Conservation (phyloP, 768 basidiomycete genomes). For the Boletus tomentosulus region DNA sequence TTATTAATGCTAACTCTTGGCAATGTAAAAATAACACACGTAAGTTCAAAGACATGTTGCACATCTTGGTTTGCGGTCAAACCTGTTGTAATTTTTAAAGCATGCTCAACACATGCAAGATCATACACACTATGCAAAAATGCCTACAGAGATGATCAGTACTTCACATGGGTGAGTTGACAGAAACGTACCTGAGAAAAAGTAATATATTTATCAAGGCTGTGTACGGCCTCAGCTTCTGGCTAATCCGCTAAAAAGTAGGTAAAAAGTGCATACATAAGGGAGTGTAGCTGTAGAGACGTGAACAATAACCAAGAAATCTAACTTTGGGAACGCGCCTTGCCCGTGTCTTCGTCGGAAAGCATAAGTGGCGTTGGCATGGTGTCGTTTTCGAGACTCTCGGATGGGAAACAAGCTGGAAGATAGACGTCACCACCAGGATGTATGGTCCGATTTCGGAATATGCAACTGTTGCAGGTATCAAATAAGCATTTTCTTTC, state of each 20-base stretch:
- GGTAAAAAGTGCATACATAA: constrained; percentile 42
- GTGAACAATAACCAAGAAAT: background rate
- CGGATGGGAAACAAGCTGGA: constrained; percentile 50
- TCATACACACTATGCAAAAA: constrained; percentile 19
- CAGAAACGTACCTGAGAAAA: constrained; percentile 23
- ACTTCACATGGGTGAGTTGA: constrained; percentile 35
- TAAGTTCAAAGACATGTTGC: constrained; percentile 22
- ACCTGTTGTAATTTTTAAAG: background rate
- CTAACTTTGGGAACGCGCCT: constrained; percentile 31
- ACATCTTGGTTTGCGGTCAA: constrained; percentile 22
- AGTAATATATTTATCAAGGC: constrained; percentile 28
- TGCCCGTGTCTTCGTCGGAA: constrained; percentile 43
- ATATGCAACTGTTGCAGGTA: constrained; percentile 39
- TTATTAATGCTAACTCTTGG: constrained; percentile 13
- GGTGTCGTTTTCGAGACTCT: constrained; percentile 19
- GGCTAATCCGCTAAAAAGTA: background rate
- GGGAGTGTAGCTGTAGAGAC: constrained; percentile 45
- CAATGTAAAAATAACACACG: background rate
- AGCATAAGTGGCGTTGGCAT: constrained; percentile 29
- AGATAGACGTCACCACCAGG: constrained; percentile 41
- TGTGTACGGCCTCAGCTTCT: constrained; percentile 40
- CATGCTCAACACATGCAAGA: background rate
- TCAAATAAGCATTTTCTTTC: background rate
- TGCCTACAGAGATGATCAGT: constrained; percentile 15
- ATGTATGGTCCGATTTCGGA: constrained; percentile 34